Percentiles rank a stretch among this genome's conserved stretches.
Evolutionary conservation across 805 yeast genomes (phyloP).

Genomic region (Lipomyces chichibuensis): DNA sequence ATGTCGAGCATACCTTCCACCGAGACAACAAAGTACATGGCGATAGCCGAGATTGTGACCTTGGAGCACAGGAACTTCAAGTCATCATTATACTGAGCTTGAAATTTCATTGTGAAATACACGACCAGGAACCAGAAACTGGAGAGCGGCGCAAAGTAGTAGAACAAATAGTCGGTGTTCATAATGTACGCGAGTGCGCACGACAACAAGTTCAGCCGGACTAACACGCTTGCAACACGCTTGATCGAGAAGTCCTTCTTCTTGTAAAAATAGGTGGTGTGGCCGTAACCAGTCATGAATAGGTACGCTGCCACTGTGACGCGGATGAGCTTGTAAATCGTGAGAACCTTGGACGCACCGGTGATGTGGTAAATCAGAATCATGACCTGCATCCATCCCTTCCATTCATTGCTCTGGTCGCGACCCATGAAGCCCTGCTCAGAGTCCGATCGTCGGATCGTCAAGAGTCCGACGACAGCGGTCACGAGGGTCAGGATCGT

Average conservation of each 20-base stretch:
- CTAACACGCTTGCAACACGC: conserved; percentile 37
- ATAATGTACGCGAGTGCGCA: conserved; percentile 37
- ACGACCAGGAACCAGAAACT: conserved; percentile 38
- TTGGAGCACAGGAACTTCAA: conserved; percentile 29
- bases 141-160: conserved; percentile 39
- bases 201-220: conserved; percentile 36
- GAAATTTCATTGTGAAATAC: conserved; percentile 35
- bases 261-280: conserved; percentile 36
- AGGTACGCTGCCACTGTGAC: conserved; percentile 39
- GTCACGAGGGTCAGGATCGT: conserved; percentile 19
- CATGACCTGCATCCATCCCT: conserved; percentile 40
- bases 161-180: conserved; percentile 39
- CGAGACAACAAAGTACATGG: conserved; percentile 23
- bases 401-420: conserved; percentile 40
- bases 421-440: conserved; percentile 39
- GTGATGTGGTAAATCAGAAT: conserved; percentile 39
- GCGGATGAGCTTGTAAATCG: conserved; percentile 38
- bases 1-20: conserved; percentile 34
- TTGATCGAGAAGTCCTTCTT: conserved; percentile 37
- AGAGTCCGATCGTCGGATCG: conserved; percentile 20
- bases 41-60: conserved; percentile 26
- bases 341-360: conserved; percentile 38
- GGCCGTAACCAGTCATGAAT: conserved; percentile 40
- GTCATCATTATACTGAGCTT: conserved; percentile 29
- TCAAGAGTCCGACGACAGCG: conserved; percentile 17